Conservation (phyloP, 331 rosid species). For the Acacia pycnantha region DNA sequence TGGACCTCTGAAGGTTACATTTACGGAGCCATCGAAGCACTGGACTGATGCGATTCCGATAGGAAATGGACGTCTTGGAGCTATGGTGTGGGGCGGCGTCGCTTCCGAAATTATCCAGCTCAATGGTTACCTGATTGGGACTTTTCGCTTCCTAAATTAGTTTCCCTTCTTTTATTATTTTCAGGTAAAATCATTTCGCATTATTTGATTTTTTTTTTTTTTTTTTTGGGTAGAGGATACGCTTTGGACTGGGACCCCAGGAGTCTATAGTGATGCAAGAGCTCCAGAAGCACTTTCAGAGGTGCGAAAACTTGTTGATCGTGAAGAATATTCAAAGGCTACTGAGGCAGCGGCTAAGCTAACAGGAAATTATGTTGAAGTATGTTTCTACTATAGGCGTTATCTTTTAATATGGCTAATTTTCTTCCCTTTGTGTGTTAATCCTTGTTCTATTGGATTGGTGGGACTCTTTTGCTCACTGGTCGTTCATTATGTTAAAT, state of each 20-base stretch:
- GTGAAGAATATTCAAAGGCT: slow-evolving; percentile 57
- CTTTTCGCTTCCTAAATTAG: too few relatives aligned
- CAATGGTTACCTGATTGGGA: slow-evolving; percentile 40
- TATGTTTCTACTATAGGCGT: slow-evolving; percentile 21
- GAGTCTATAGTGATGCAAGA: slow-evolving; percentile 51
- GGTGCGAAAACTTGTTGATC: slow-evolving; percentile 66
- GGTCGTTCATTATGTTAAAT: background rate
- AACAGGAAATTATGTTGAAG: slow-evolving; percentile 59
- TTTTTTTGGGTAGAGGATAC: slow-evolving; percentile 62
- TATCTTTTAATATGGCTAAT: background rate
- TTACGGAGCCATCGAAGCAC: slow-evolving; percentile 56
- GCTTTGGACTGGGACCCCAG: slow-evolving; percentile 82
- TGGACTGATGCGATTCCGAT: slow-evolving; percentile 82
- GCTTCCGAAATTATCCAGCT: slow-evolving; percentile 65
- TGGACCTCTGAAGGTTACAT: slow-evolving; percentile 53
- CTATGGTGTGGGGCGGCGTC: slow-evolving; percentile 72
- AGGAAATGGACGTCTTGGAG: slow-evolving; percentile 83
- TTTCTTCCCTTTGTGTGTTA: background rate
- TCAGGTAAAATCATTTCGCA: background rate
- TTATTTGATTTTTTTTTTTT: background rate
- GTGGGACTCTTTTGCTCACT: background rate
- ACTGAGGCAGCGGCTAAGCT: slow-evolving; percentile 56
- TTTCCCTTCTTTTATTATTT: background rate
- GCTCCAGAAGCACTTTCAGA: slow-evolving; percentile 57
- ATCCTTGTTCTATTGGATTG: background rate